phyloP scores from a whole-genome alignment of 177 flowering plant species.

The Vitis hybrid region DNA sequence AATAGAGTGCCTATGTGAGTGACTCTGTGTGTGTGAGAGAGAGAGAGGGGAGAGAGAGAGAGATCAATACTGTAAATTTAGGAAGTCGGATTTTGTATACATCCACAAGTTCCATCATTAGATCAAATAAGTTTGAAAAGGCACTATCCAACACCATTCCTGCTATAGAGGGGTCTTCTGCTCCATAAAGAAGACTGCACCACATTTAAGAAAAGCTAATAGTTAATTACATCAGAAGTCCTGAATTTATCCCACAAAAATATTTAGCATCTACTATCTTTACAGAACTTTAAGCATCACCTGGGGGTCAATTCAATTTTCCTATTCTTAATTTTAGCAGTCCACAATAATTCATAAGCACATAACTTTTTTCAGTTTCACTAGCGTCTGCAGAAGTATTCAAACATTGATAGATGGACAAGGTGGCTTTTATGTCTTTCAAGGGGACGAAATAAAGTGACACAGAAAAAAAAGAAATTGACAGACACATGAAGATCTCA shows the following conservation, averaged over 20 bases:
- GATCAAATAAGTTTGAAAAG: conserved; percentile 81
- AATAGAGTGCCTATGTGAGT: not conserved
- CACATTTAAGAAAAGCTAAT: conserved; percentile 7
- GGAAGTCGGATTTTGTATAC: conserved; percentile 91
- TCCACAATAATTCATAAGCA: not conserved
- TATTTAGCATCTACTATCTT: not conserved
- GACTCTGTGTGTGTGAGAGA: not conserved
- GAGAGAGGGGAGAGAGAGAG: conserved; percentile 8
- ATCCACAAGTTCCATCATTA: conserved; percentile 97
- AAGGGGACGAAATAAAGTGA: too few relatives aligned
- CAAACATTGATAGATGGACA: not conserved
- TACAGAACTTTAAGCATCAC: not conserved
- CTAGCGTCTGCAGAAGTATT: not conserved
- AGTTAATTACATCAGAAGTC: not conserved
- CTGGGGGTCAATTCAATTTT: not conserved
- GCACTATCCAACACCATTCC: conserved; percentile 98
- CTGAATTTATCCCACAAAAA: not conserved
- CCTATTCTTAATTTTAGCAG: not conserved
- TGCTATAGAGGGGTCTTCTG: conserved; percentile 92
- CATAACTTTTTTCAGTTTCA: not conserved
- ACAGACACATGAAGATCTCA: too few relatives aligned
- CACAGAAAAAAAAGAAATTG: too few relatives aligned
- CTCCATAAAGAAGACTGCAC: conserved; percentile 95
- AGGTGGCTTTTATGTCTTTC: too few relatives aligned
- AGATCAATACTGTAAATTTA: conserved; percentile 72